These are phyloP conservation scores for Serpula lacrymans DNA, from an alignment of 768 basidiomycete genomes.

Conservation along the genomic window DNA sequence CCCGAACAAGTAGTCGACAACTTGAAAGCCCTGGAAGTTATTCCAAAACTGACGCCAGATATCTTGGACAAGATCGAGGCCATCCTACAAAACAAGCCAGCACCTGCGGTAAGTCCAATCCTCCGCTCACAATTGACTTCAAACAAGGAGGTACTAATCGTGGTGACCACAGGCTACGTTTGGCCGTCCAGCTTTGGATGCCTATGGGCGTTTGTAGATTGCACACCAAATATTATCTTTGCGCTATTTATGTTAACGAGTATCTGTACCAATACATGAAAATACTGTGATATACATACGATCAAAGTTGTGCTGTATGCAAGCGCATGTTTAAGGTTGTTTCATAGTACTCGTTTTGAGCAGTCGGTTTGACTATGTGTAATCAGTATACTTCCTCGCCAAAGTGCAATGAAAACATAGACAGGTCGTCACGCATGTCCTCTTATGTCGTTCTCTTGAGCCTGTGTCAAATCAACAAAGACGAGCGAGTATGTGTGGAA, in stretches of 20 bases:
- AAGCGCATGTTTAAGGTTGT: too few species aligned
- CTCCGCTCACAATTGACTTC: background rate
- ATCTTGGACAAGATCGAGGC: conserved; percentile 48
- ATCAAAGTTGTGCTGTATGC: too few species aligned
- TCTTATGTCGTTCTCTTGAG: too few species aligned
- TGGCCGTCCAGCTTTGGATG: conserved; percentile 28
- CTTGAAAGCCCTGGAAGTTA: conserved; percentile 48
- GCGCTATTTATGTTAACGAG: background rate
- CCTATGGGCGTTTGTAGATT: conserved; percentile 17
- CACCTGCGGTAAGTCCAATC: conserved; percentile 22
- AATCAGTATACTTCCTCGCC: too few species aligned
- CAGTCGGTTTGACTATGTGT: too few species aligned
- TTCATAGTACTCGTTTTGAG: too few species aligned
- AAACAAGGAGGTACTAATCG: conserved; percentile 5
- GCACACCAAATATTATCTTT: background rate
- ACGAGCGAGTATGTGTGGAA: too few species aligned
- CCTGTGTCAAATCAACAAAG: too few species aligned
- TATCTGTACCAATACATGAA: background rate
- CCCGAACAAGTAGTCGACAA: conserved; percentile 48
- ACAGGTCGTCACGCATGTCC: too few species aligned
- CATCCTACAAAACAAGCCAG: conserved; percentile 42
- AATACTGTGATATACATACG: too few species aligned
- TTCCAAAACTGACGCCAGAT: conserved; percentile 52
- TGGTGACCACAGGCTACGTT: conserved; percentile 15
- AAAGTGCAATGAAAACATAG: too few species aligned